Base-by-base conservation (phyloP, 768 basidiomycete genomes). In the Gelatoporia subvermispora region DNA sequence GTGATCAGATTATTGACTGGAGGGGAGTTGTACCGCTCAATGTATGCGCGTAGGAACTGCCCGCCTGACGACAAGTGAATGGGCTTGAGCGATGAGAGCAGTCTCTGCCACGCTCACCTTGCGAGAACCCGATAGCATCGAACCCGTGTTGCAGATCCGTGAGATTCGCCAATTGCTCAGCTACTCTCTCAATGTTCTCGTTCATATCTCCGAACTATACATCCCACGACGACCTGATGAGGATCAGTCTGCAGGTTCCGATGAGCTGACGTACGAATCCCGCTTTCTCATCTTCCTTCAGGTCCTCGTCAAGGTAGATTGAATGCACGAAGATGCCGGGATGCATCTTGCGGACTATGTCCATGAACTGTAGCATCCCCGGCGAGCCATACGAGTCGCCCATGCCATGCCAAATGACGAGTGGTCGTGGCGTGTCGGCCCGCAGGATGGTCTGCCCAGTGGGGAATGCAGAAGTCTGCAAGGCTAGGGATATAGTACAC, bases 51-150 rank as follows among this genome's bases (percentile, higher is more conserved):
- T 34, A 92, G 74, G 64, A 93, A 93, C 60, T 91, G 91, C 4
- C 90, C 90, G 17, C 84, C 85, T 84, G 51, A 16, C 20, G 18
- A 48, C 20, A n/a, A 45, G n/a, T 25, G 2, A 35, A 23, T 41
- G 31, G 31, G 10, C 23, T n/a, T 36, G 28, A 23, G 17, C 45
- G 10, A 43, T 13, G n/a, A 18, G 24, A 4, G n/a, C 15, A 18
- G 31, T 17, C 23, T 8, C 8, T 23, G 16, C 7, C 36, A n/a
- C 5, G 11, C 62, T n/a, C 45, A 65, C 85, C 90, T 76, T 93
- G 91, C 1, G 90, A 93, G 65, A 93, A 84, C 1, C 91, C 91
- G 44, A 93, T 82, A 15, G 86, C 91, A 60, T 92, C 89, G 56
- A 93, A 93, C 2, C 91, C 91, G 23, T 59, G 58, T 41, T 70